Evolutionary conservation across 1,284 basidiomycete species (phyloP).

Genomic region (Kalmanozyma brasiliensis): DNA sequence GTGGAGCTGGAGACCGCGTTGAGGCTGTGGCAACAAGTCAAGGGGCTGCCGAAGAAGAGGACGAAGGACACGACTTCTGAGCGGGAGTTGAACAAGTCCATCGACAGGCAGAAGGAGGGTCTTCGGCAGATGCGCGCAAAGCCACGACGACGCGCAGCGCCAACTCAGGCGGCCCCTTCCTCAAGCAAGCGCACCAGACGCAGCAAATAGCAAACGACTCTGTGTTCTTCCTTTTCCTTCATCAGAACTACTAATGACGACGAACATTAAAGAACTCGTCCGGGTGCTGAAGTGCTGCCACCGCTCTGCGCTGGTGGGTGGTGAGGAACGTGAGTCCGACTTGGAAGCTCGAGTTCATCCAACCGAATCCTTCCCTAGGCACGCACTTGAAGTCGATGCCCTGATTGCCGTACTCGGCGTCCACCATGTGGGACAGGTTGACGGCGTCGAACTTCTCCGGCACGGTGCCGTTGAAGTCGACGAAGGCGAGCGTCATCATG

Average conservation of each 20-base stretch:
- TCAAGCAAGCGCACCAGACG: no score
- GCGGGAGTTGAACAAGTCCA: no score
- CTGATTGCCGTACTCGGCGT: conserved; percentile 98
- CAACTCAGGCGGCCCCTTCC: no score
- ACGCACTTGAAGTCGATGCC: conserved; percentile 90
- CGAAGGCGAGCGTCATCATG: conserved; percentile 73
- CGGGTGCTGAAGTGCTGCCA: conserved; percentile 89
- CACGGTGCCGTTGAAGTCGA: conserved; percentile 94
- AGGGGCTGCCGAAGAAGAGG: no score
- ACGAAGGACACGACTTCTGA: no score
- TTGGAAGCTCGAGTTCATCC: conserved; percentile 76
- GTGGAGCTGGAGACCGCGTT: no score
- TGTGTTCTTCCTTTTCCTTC: no score
- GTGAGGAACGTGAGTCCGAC: conserved; percentile 93
- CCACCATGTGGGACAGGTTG: conserved; percentile 90
- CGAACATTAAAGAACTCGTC: conserved; percentile 79
- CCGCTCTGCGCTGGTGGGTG: conserved; percentile 90
- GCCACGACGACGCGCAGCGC: no score
- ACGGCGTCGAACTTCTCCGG: conserved; percentile 99
- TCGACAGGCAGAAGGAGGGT: no score
- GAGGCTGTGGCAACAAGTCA: no score
- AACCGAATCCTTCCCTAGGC: conserved; percentile 95
- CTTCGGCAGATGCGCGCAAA: no score
- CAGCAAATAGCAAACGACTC: no score
- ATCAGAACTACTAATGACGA: conserved; percentile 14